Evolutionary conservation across 352 stramenopile species (phyloP), one percentile per base, ranked within the genome.

Genomic region (Globisporangium apiculatum): DNA sequence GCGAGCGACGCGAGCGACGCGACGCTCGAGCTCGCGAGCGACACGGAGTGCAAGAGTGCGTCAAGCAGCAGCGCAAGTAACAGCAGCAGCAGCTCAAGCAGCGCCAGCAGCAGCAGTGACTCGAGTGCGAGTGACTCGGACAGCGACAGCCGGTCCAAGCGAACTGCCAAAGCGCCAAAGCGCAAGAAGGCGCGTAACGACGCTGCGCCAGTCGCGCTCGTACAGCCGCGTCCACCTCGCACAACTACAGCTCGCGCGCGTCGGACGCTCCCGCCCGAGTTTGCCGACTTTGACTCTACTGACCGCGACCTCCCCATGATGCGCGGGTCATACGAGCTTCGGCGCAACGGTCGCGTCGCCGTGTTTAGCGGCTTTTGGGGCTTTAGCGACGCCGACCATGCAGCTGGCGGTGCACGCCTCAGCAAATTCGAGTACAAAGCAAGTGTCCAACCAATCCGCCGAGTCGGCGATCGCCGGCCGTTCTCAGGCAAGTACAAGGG

Each of bases 361-460:
- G 66, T 67, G 48, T 89, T 89, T 52, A 56, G 67, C 3, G 80
- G 80, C 0, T 56, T 69, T 12, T 91, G 80, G 80, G 80, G 71
- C 37, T 91, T 91, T 48, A 82, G 60, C n/a, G 71, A 87, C 6
- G 68, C 72, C 1, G 78, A 79, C 11, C 87, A 86, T 35, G 46
- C 65, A 17, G 49, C 60, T 1, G 64, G 70, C n/a, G 48, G 50
- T 1, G 57, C 69, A 3, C 66, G 46, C 6, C 59, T 79, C 35
- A 87, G 76, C 53, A 79, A 83, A 51, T 91, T 91, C 36, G 76
- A 89, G 58, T 91, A 91, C 62, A 73, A 68, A 12, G 11, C 7
- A 8, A 43, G 40, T 12, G 40, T 43, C 40, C 40, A 14, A 8
- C 7, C 40, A 12, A 12, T 8, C 11, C 40, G 40, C 40, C 40